Base-by-base conservation (phyloP, 352 stramenopile genomes). In the Pythium monospermum region DNA sequence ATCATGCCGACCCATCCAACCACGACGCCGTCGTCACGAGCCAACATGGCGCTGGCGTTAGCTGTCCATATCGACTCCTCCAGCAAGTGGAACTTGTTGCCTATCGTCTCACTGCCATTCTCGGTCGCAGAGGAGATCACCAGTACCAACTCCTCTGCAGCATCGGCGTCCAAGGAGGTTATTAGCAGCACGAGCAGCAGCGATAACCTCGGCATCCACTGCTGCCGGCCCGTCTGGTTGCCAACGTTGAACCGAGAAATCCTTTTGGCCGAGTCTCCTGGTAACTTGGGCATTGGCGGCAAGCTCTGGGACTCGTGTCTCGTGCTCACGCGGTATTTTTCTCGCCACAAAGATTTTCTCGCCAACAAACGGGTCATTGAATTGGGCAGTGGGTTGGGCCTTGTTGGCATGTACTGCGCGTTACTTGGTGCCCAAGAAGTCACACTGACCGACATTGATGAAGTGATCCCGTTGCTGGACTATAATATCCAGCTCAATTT, bases 291-390 rank as follows among this genome's bases (percentile, higher is more conserved):
- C 21, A 91, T 91, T 49, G 80, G 73, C 33, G 80, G 80, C n/a
- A 92, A 92, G 51, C 53, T 92, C 15, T 92, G 81, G 81, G 81
- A 92, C 59, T 90, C 78, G 44, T 85, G 77, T 21, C 64, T 92
- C 25, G 74, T 92, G 16, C 56, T 92, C 44, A 87, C 75, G 7
- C 64, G 66, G 18, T 90, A 87, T 57, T 44, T 92, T 19, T 50
- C 67, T 18, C 50, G 55, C 5, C 55, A 79, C 44, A 53, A 53
- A 16, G 54, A 57, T 19, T 58, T 73, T 10, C 18, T 89, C 43
- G 32, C 83, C 11, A 28, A 46, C 21, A 82, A 87, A 55, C 58
- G 55, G 40, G 78, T 86, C 15, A 60, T 92, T 12, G 81, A 92
- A 47, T 63, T 92, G 11, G 81, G 81, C 21, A 92, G 81, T 32